Base-by-base conservation (phyloP, 2,329 filamentous ascomycete species). In the Pseudogymnoascus sp. region DNA sequence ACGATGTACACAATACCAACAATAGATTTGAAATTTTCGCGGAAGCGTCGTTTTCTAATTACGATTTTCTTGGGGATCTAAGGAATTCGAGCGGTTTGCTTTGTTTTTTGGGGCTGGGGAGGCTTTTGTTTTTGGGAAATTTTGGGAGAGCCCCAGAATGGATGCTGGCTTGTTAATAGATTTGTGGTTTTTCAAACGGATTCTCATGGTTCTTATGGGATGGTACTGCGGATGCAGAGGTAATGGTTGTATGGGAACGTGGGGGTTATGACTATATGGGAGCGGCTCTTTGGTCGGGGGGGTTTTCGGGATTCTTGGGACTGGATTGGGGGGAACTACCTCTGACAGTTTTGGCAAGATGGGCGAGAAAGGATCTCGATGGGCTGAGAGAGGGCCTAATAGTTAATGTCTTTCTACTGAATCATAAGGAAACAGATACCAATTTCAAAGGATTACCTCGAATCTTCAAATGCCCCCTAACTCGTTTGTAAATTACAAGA, bases 101-200 rank as follows among this genome's bases (percentile, higher is more conserved):
- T 56, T n/a, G 5, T 25, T 50, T 12, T 53, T 56, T 34, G 12
- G 7, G 25, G n/a, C 25, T 21, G 50, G 28, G 16, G n/a, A 34
- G 50, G 50, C 28, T 34, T 14, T 56, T 34, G 16, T 34, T 56
- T 34, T 56, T 21, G n/a, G 28, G n/a, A 18, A 25, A 36, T 34
- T 56, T 56, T 56, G 28, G 50, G 50, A 36, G 50, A 34, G 10
- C 50, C 28, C 25, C 28, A 34, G 28, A 56, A 56, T 56, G 50
- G 50, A 56, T 56, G 28, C 50, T 56, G 8, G 50, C n/a, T 56
- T 56, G 50, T 56, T 56, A 56, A 56, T 56, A 56, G 50, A 56
- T 21, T 56, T 34, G 42, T 42, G 40, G 6, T 18, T 21, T 34
- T 34, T 34, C 12, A 18, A 56, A 53, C 14, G 28, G 25, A 7